Base-by-base conservation (phyloP, 2,329 filamentous ascomycete species). In the Magnaporthiopsis rhizophila region DNA sequence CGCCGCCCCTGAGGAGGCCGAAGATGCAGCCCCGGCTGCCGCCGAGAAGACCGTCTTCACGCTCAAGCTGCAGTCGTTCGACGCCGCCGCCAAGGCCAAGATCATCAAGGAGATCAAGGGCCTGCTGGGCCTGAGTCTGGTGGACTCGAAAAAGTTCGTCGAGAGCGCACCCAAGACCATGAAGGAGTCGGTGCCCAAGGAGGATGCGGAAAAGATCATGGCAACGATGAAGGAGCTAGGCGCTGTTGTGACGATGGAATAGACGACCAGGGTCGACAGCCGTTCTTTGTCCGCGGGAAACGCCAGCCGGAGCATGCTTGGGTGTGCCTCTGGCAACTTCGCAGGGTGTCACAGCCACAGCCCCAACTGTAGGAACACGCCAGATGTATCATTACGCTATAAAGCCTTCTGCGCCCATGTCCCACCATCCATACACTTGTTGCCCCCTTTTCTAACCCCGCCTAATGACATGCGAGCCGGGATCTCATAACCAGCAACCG, bases 111-210 rank as follows among this genome's bases (percentile, higher is more conserved):
- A 99, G 83, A 86, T 99, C 82, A 99, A 99, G 88, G 88, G 87
- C 74, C 84, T 99, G 86, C 83, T 99, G 66, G 95, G 95, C 58
- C 80, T 99, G 75, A 96, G 91, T 76, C 85, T 99, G 81, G 96
- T 99, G 71, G 95, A 99, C 80, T 96, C 91, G 81, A 99, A 99
- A 89, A 99, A 99, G 84, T 99, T 99, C 74, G 95, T 99, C 69
- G 95, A 99, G 85, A 92, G 91, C 75, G 93, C 91, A 71, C 95
- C 95, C 69, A 99, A 99, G 89, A 82, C 91, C 78, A 91, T 99
- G 91, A 98, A 98, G 88, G 95, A 99, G 81, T 93, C 90, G 62
- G 92, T 99, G 70, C 90, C 94, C 68, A 99, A 99, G 86, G 95
- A 99, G 74, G 96, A 99, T 78, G 92, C 92, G 9, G 94, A 98